These are phyloP conservation scores for Ricinus communis DNA, from an alignment of 345 rosid species.

Conservation along the genomic window DNA sequence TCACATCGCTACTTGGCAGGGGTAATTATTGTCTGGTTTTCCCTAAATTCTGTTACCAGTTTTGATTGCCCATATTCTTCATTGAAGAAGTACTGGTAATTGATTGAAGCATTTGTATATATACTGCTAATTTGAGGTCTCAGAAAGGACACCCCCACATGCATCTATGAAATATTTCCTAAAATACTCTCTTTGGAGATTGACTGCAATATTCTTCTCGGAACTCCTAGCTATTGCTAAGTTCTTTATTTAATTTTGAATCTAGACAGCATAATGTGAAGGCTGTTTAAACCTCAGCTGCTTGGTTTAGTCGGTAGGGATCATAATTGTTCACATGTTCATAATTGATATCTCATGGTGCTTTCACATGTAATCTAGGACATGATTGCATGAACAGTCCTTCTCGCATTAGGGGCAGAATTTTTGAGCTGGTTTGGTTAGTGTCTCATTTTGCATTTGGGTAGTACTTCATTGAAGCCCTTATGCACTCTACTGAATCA, in stretches of 20 bases:
- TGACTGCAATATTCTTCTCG: not conserved
- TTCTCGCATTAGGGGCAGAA: not conserved
- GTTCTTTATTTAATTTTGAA: not conserved
- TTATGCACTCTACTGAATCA: not conserved
- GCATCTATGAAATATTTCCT: not conserved
- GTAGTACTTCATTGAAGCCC: not conserved
- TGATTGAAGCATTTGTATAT: not conserved
- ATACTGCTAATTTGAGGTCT: not conserved
- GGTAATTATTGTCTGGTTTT: conserved; percentile 41
- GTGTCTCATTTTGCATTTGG: not conserved
- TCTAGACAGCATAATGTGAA: not conserved
- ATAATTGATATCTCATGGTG: not conserved
- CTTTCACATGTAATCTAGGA: not conserved
- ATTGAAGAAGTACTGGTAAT: not conserved
- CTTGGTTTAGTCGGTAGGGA: not conserved
- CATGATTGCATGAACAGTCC: not conserved
- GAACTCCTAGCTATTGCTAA: not conserved
- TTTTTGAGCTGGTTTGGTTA: not conserved
- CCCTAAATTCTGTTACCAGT: not conserved
- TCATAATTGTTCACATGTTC: not conserved
- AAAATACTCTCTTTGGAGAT: not conserved
- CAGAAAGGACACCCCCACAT: too few species aligned
- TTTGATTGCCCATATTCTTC: not conserved
- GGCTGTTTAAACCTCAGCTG: not conserved
- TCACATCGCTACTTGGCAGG: conserved; percentile 89